These are phyloP conservation scores for Hylodesmum podocarpum DNA, from an alignment of 306 rosid genomes.

Conservation along the genomic window DNA sequence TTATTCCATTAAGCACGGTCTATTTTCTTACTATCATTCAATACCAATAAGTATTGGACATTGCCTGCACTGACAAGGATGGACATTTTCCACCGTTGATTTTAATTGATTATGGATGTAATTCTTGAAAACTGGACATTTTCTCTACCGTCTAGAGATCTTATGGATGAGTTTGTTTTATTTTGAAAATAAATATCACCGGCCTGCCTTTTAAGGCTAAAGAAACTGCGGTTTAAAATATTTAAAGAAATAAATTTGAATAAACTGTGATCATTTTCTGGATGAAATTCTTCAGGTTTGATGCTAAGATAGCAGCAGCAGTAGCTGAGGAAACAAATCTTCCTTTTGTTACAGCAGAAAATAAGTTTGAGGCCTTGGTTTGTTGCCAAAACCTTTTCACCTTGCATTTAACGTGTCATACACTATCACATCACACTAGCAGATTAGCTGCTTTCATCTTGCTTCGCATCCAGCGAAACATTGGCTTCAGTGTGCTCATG, in stretches of 20 bases:
- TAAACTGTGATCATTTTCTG: conserved; percentile 22
- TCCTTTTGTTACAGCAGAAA: conserved; percentile 93
- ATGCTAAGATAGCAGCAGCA: conserved; percentile 91
- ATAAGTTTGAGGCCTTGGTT: conserved; percentile 99
- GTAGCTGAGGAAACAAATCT: conserved; percentile 89
- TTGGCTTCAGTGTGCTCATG: conserved; percentile 15
- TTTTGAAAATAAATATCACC: neutral
- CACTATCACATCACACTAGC: conserved; percentile 12
- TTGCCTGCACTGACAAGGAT: neutral
- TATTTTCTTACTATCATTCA: neutral
- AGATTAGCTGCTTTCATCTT: conserved; percentile 23
- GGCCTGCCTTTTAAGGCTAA: neutral
- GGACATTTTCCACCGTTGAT: neutral
- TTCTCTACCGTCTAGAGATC: neutral
- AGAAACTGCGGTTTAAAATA: neutral
- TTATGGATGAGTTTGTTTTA: conserved; percentile 7
- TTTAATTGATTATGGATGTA: conserved; percentile 13
- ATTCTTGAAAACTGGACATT: conserved; percentile 1
- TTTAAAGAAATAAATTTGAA: neutral
- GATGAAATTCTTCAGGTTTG: conserved; percentile 62
- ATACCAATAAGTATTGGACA: neutral
- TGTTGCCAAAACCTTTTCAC: conserved; percentile 37
- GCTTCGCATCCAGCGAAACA: conserved; percentile 20
- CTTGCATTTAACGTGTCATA: conserved; percentile 1
- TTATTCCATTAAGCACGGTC: neutral